Base-by-base conservation (phyloP, 805 yeast species). In the Metschnikowia drakensbergensis region DNA sequence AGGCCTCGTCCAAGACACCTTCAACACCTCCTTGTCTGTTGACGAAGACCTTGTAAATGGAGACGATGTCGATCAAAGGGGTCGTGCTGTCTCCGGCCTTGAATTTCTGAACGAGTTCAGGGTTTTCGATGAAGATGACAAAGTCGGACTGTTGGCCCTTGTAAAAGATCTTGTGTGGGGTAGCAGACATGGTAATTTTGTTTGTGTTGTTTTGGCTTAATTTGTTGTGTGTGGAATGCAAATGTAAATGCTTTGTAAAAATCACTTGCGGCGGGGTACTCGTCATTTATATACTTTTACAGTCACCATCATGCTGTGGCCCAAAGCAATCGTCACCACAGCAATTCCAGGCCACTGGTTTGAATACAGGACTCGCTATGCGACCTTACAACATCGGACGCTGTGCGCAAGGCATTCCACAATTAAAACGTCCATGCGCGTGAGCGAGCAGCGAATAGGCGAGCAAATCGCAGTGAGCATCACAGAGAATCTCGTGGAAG, bases 1-100 rank as follows among this genome's bases (percentile, higher is more conserved):
- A 84, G 2, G 92, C 96, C 58, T 80, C 83, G 45, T 84, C 87
- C 26, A 86, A 62, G 6, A 76, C 74, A 48, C 96, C 96, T 57
- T 81, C 86, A 3, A 81, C 69, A 30, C 96, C 96, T 40, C 87
- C 85, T 25, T 71, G 72, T 51, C 76, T 75, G 48, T 80, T 78
- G 23, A 78, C 73, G 61, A 75, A 89, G n/a, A 88, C 75, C 58
- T 84, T 79, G 70, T 79, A 86, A 6, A 76, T 72, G 0, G 84
- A 83, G 1, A 86, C 82, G 4, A 85, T 77, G 36, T 80, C 82
- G 9, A 81, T 69, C 49, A 84, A 68, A 23, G 92, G 84, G 22
- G 81, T 65, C 10, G 81, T 67, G 31, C 75, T 57, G 50, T 82
- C 82, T 34, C 80, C 80, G 26, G 72, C 70, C 44, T 64, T 65